phyloP scores from a whole-genome alignment of 148 eudicot genomes.

The Arctostaphylos glauca region DNA sequence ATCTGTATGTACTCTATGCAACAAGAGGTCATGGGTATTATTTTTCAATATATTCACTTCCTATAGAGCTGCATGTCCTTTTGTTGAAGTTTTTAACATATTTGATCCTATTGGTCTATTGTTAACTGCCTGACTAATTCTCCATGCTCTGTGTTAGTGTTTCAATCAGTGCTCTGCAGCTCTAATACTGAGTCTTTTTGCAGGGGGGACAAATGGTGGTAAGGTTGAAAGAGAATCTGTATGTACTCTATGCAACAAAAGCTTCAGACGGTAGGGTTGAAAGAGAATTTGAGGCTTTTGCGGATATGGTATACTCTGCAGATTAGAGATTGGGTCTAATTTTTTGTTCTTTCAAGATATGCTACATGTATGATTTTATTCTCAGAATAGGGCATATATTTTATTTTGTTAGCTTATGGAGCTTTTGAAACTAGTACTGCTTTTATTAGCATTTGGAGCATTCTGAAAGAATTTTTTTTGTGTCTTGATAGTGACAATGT shows the following conservation, averaged over 20 bases:
- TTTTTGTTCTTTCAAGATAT: not conserved
- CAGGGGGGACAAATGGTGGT: constrained; percentile 83
- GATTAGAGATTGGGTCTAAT: not conserved
- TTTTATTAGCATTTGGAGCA: not conserved
- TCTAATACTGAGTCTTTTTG: constrained; percentile 7
- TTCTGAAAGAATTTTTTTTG: not conserved
- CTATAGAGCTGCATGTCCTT: not conserved
- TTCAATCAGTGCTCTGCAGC: not conserved
- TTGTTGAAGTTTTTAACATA: not conserved
- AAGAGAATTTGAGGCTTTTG: constrained; percentile 69
- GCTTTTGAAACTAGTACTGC: not conserved
- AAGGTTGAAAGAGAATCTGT: no score
- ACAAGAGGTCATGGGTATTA: not conserved
- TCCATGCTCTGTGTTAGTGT: not conserved
- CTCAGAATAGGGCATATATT: not conserved
- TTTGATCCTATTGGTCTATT: not conserved
- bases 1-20: not conserved
- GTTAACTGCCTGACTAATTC: not conserved
- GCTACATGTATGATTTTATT: not conserved
- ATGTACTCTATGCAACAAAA: constrained; percentile 37
- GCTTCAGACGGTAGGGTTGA: constrained; percentile 58
- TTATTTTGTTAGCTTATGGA: not conserved
- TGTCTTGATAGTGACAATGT: not conserved
- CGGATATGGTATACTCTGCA: constrained; percentile 41
- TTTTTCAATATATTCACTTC: not conserved